phyloP scores from a whole-genome alignment of 2,329 filamentous ascomycete species.

The Talaromyces sp. region DNA sequence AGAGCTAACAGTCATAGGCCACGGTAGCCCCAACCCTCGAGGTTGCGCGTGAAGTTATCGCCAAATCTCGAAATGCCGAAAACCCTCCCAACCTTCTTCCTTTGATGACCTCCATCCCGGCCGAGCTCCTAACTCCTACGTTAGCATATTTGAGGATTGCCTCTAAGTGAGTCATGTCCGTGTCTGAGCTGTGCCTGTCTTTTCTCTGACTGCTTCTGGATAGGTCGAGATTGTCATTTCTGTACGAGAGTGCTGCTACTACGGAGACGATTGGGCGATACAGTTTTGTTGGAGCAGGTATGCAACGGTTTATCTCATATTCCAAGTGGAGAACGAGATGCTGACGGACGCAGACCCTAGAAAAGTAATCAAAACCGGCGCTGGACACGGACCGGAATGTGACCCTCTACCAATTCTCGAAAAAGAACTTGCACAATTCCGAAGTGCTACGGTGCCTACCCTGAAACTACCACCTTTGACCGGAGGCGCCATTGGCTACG shows the following conservation, averaged over 20 bases:
- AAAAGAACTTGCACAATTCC: slow-evolving; percentile 70
- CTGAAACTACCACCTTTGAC: slow-evolving; percentile 80
- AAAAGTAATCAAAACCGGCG: slow-evolving; percentile 82
- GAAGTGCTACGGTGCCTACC: slow-evolving; percentile 78
- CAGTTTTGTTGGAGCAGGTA: slow-evolving; percentile 84
- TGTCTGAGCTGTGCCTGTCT: not conserved
- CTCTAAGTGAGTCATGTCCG: slow-evolving; percentile 54
- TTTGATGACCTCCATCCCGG: slow-evolving; percentile 77
- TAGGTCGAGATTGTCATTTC: slow-evolving; percentile 75
- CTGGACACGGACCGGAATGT: slow-evolving; percentile 75
- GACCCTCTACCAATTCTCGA: slow-evolving; percentile 84
- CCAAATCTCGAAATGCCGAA: slow-evolving; percentile 47
- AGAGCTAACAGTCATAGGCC: slow-evolving; percentile 32
- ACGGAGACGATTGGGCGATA: slow-evolving; percentile 92
- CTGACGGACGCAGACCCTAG: slow-evolving; percentile 50
- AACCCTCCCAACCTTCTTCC: slow-evolving; percentile 74
- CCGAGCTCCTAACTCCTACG: slow-evolving; percentile 92
- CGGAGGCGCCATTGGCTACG: slow-evolving; percentile 91
- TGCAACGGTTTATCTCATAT: slow-evolving; percentile 21
- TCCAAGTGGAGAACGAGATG: not conserved
- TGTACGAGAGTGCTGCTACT: slow-evolving; percentile 89
- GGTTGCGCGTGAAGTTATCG: slow-evolving; percentile 55
- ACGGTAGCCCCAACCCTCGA: slow-evolving; percentile 60
- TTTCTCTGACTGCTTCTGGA: not conserved
- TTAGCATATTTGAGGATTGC: slow-evolving; percentile 90